These are phyloP conservation scores for Yarrowia divulgata DNA, from an alignment of 805 yeast species.

Conservation along the genomic window DNA sequence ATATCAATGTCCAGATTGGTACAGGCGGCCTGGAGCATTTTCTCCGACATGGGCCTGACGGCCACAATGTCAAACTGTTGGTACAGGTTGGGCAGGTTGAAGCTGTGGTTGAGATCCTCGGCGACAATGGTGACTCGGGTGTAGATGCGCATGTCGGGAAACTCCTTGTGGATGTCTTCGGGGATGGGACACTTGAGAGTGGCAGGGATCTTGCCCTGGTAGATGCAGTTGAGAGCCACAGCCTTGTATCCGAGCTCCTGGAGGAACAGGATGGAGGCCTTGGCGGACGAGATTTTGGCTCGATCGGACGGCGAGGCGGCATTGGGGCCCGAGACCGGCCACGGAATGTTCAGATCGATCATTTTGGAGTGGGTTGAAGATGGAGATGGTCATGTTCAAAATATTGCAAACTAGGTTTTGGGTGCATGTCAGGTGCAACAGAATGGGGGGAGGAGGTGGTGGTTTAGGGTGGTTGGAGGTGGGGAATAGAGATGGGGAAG, in stretches of 20 bases:
- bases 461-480: too few species aligned
- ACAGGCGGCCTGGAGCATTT: constrained; percentile 75
- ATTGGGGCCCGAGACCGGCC: constrained; percentile 30
- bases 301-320: constrained; percentile 17
- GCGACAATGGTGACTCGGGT: constrained; percentile 78
- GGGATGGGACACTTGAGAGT: constrained; percentile 52
- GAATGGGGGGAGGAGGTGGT: background rate
- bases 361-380: background rate
- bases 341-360: constrained; percentile 39
- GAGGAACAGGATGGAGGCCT: constrained; percentile 18
- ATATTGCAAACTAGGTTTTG: constrained; percentile 24
- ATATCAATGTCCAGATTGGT: constrained; percentile 81
- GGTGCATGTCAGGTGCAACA: constrained; percentile 3
- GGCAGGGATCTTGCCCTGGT: constrained; percentile 46
- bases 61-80: constrained; percentile 79
- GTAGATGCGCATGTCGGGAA: constrained; percentile 58
- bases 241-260: constrained; percentile 66
- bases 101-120: constrained; percentile 80
- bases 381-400: constrained; percentile 6
- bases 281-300: constrained; percentile 19
- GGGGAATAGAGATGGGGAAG: background rate
- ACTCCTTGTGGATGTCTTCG: constrained; percentile 50
- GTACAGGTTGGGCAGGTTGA: constrained; percentile 57
- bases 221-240: constrained; percentile 70
- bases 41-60: constrained; percentile 80